A percentile compares a stretch with the other conserved stretches of the same genome.
phyloP scores from a whole-genome alignment of 1,284 basidiomycete genomes.

The Rhodotorula sp. region DNA sequence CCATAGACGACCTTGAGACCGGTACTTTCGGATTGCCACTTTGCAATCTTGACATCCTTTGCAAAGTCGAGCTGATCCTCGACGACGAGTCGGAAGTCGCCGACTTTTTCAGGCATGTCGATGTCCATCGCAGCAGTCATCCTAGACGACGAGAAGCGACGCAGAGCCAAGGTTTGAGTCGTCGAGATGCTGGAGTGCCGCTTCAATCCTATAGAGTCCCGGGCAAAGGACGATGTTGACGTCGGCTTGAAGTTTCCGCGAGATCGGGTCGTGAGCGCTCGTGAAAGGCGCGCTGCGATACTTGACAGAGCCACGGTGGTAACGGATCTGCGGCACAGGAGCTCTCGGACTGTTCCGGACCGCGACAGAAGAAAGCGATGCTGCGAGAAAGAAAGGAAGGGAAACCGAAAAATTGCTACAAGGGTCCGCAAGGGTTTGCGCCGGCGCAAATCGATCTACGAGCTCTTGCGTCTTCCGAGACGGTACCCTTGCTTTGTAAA shows the following conservation, averaged over 20 bases:
- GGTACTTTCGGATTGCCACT: slow-evolving; percentile 40
- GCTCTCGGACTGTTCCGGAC: no score
- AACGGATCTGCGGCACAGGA: neutral
- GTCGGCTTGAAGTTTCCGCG: no score
- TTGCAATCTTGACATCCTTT: slow-evolving; percentile 31
- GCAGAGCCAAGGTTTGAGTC: neutral
- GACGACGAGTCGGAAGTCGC: slow-evolving; percentile 36
- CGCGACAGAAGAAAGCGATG: no score
- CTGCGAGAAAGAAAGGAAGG: no score
- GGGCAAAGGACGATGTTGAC: no score
- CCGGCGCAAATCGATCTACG: no score
- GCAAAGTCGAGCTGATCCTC: slow-evolving; percentile 34
- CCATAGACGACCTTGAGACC: slow-evolving; percentile 52
- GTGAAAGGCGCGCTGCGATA: neutral
- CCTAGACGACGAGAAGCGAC: neutral
- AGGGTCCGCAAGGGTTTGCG: no score
- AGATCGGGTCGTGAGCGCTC: no score
- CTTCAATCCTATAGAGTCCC: no score
- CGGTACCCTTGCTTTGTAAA: neutral
- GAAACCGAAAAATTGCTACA: no score
- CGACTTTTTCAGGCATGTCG: slow-evolving; percentile 15
- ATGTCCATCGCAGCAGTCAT: slow-evolving; percentile 9
- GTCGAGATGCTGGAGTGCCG: neutral
- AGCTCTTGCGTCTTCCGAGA: neutral
- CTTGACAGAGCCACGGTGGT: neutral